Base-by-base conservation (phyloP, 441 rosid genomes). In the Capsella rubella region DNA sequence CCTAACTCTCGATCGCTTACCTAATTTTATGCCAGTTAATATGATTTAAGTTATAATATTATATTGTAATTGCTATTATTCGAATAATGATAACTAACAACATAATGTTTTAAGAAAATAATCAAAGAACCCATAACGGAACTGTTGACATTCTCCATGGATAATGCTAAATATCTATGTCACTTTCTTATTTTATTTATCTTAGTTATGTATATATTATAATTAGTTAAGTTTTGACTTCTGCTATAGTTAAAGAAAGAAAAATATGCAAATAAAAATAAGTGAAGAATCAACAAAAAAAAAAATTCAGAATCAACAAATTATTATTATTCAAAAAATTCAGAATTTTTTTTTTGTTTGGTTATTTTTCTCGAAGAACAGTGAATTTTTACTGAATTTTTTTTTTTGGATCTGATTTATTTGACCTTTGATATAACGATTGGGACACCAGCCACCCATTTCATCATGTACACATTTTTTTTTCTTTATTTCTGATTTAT, bases 371-470 rank as follows among this genome's bases (percentile, higher is more conserved):
- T 9, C 14, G 12, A 37, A 49, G 8, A 64, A 50, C 18, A 49
- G 12, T 40, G 12, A 13, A 46, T 46, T 35, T 12, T 64, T 39
- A 51, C 52, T 58, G 46, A 65, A 11, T 67, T 11, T 67, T 18
- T 39, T 37, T 39, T 49, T 8, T 66, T 58, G 15, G 62, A 42
- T 59, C 57, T 74, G 47, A 18, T 51, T 75, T 59, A 46, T 31
- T 43, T 67, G 79, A 34, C 79, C 29, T 15, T 45, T 75, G 69
- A 61, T 42, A 56, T 40, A 53, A 53, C 74, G 27, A 69, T 45
- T 76, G 66, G 70, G 65, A 34, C 64, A 51, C 16, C 25, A 60
- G 6, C 40, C 11, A 29, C 54, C 60, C 55, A 55, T 40, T 68
- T 51, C n/a, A 51, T 47, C 37, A 72, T 56, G 12, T 6, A 54